A percentile compares a stretch with the other conserved stretches of the same genome.
Evolutionary conservation across 139 green algal species (phyloP).

Genomic region (Chlorella ohadii): DNA sequence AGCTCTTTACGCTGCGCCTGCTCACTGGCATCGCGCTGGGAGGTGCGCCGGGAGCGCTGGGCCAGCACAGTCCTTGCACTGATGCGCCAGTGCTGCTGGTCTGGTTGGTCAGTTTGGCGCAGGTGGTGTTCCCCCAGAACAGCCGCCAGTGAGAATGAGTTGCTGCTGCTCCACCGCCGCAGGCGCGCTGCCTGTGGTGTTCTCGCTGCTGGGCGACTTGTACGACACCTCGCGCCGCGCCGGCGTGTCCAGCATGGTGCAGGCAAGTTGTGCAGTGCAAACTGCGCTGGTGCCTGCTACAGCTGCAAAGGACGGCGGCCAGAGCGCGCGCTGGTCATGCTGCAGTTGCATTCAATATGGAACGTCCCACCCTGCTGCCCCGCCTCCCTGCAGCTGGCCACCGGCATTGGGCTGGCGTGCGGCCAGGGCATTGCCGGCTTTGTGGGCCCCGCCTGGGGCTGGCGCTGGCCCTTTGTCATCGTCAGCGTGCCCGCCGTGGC

Average conservation of each 20-base stretch:
- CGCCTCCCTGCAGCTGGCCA: constrained; percentile 28
- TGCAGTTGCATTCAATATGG: no score
- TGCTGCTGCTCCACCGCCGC: no score
- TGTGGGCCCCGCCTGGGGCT: constrained; percentile 73
- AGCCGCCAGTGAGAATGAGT: no score
- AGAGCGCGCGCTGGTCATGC: no score
- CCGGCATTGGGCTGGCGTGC: constrained; percentile 67
- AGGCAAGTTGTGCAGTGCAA: constrained; percentile 4
- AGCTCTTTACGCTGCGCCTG: constrained; percentile 84
- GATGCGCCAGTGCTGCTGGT: no score
- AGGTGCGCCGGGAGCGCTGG: constrained; percentile 51
- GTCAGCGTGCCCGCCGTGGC: constrained; percentile 71
- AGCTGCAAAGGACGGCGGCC: neutral
- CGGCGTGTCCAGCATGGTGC: constrained; percentile 29
- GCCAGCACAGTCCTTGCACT: no score
- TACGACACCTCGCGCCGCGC: constrained; percentile 59
- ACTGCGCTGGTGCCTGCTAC: no score
- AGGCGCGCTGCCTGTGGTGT: constrained; percentile 82
- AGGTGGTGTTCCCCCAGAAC: no score
- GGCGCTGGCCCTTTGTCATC: constrained; percentile 88
- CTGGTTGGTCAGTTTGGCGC: no score
- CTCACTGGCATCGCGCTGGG: constrained; percentile 88
- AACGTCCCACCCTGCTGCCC: constrained; percentile 31
- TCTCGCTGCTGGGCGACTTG: constrained; percentile 80
- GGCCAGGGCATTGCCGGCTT: constrained; percentile 78